Conservation (phyloP, 2,329 filamentous ascomycete genomes). For the Rhexocercosporidium sp. region DNA sequence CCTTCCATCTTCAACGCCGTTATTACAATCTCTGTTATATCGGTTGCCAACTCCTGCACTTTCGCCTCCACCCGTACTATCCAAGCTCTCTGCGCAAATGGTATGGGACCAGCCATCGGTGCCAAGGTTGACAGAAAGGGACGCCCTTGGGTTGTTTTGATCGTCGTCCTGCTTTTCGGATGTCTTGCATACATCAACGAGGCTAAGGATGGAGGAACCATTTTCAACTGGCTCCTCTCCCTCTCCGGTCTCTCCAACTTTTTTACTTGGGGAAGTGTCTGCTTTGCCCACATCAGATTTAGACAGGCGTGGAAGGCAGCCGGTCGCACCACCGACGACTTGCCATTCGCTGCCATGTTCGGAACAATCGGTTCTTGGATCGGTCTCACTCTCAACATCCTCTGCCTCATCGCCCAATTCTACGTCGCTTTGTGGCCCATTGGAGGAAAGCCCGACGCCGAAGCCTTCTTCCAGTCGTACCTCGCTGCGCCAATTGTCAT, state of each 20-base stretch:
- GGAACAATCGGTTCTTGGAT: conserved; percentile 73
- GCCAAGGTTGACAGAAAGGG: conserved; percentile 83
- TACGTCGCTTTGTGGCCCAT: conserved; percentile 56
- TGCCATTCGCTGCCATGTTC: conserved; percentile 52
- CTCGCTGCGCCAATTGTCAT: conserved; percentile 63
- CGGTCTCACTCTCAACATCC: conserved; percentile 67
- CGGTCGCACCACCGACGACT: conserved; percentile 56
- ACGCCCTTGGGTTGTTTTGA: conserved; percentile 66
- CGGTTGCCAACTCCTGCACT: conserved; percentile 89
- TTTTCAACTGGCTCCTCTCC: conserved; percentile 71
- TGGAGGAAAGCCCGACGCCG: conserved; percentile 49
- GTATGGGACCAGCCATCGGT: conserved; percentile 77
- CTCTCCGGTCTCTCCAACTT: conserved; percentile 75
- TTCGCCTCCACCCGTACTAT: conserved; percentile 92
- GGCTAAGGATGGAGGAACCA: conserved; percentile 48
- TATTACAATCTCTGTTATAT: conserved; percentile 87
- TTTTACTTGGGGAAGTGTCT: conserved; percentile 77
- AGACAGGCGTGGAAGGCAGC: conserved; percentile 64
- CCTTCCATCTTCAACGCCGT: conserved; percentile 93
- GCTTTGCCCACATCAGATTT: conserved; percentile 69
- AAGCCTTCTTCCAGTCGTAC: conserved; percentile 49
- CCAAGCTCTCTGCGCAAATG: conserved; percentile 85
- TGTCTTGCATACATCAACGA: conserved; percentile 63
- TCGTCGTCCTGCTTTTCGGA: conserved; percentile 59
- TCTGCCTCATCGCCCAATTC: conserved; percentile 67